These are phyloP conservation scores for Rutstroemia sp. DNA, from an alignment of 2,329 filamentous ascomycete genomes.

Conservation along the genomic window DNA sequence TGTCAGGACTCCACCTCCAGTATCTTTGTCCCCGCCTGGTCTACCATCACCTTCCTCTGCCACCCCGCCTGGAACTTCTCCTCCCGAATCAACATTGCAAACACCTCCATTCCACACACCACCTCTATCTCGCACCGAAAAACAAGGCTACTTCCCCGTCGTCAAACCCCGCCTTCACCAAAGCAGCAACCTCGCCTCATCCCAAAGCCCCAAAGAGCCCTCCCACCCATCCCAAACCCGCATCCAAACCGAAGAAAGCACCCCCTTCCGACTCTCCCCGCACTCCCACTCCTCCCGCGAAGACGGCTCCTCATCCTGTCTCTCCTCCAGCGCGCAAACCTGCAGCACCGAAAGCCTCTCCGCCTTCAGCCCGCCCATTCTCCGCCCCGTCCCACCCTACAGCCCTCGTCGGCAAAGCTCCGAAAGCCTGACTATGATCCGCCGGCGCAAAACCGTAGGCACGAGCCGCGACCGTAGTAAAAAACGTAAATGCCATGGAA, in stretches of 20 bases:
- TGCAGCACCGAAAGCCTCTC: constrained; percentile 15
- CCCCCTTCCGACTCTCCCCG: constrained; percentile 7
- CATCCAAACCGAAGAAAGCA: not conserved
- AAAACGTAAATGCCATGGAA: constrained; percentile 3
- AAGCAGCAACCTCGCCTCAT: not conserved
- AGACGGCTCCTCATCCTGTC: constrained; percentile 1
- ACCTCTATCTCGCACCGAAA: not conserved
- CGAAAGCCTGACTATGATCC: constrained; percentile 18
- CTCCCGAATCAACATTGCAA: not conserved
- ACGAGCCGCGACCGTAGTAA: not conserved
- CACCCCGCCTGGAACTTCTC: not conserved
- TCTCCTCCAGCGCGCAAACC: constrained; percentile 10
- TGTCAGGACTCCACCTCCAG: not conserved
- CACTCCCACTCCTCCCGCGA: constrained; percentile 6
- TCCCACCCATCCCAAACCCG: too few species aligned
- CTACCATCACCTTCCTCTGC: too few species aligned
- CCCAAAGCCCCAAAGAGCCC: not conserved
- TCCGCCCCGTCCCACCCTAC: constrained; percentile 13
- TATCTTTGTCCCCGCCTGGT: not conserved
- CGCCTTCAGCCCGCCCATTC: constrained; percentile 8
- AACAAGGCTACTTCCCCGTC: not conserved
- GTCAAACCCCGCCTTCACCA: not conserved
- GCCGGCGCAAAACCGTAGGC: constrained; percentile 12
- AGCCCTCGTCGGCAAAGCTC: constrained; percentile 12
- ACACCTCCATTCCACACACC: not conserved